These are phyloP conservation scores for Ambrosia trifida DNA, from an alignment of 129 eudicot species.

Conservation along the genomic window DNA sequence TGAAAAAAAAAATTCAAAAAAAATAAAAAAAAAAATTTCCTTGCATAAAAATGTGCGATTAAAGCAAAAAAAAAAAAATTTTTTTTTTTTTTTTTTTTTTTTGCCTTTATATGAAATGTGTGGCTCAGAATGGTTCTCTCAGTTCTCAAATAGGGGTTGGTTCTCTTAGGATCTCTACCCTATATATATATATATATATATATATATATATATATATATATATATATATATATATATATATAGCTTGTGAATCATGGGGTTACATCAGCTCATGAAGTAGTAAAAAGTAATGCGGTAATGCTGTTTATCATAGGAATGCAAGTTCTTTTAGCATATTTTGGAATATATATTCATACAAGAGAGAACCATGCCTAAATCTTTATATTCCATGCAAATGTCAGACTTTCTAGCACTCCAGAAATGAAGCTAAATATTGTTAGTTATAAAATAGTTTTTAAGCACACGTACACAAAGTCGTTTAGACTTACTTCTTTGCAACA, in stretches of 20 bases:
- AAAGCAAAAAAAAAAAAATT: too few relatives aligned
- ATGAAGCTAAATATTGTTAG: not conserved
- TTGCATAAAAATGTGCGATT: too few relatives aligned
- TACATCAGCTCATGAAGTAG: conserved; percentile 6
- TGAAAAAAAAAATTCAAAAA: too few relatives aligned
- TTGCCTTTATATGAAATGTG: too few relatives aligned
- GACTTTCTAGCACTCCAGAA: conserved; percentile 10
- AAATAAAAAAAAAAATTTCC: too few relatives aligned
- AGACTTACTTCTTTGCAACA: conserved; percentile 68
- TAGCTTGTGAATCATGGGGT: conserved; percentile 6
- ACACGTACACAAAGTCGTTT: conserved; percentile 17
- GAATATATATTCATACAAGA: conserved; percentile 3
- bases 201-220: too few relatives aligned
- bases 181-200: too few relatives aligned
- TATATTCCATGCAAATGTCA: not conserved
- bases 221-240: too few relatives aligned
- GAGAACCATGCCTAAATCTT: not conserved
- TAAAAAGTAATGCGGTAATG: not conserved
- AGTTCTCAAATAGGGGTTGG: too few relatives aligned
- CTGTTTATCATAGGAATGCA: not conserved
- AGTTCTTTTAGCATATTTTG: conserved; percentile 15
- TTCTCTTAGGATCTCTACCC: too few relatives aligned
- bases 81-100: too few relatives aligned
- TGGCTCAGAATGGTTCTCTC: too few relatives aligned
- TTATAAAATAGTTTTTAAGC: conserved; percentile 7